These are phyloP conservation scores for Yarrowia bubula DNA, from an alignment of 805 yeast species.

Conservation along the genomic window DNA sequence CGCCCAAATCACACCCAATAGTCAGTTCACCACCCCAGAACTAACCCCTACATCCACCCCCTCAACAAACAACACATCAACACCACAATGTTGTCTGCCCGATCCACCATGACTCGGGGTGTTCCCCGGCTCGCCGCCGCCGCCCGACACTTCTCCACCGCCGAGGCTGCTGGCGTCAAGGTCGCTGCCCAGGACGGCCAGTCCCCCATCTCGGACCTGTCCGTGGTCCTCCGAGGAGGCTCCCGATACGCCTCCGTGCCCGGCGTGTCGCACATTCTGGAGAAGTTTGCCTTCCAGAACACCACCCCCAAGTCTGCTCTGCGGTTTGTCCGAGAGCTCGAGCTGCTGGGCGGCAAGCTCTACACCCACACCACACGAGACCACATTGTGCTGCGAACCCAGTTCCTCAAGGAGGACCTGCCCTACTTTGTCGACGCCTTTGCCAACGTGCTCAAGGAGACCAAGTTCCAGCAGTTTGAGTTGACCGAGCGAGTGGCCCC, in stretches of 20 bases:
- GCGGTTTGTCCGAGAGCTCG: slow-evolving; percentile 91
- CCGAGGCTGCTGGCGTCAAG: slow-evolving; percentile 37
- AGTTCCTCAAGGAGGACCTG: slow-evolving; percentile 80
- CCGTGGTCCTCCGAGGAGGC: slow-evolving; percentile 84
- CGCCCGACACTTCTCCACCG: slow-evolving; percentile 32
- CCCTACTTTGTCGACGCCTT: slow-evolving; percentile 89
- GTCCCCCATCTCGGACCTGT: slow-evolving; percentile 68
- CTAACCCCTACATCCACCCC: not conserved
- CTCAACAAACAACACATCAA: not conserved
- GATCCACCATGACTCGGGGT: slow-evolving; percentile 24
- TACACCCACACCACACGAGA: slow-evolving; percentile 76
- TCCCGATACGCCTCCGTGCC: slow-evolving; percentile 64
- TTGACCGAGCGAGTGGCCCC: slow-evolving; percentile 79
- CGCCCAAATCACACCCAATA: slow-evolving; percentile 12
- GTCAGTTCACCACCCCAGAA: slow-evolving; percentile 15
- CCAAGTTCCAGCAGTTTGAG: slow-evolving; percentile 81
- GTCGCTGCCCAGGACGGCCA: slow-evolving; percentile 50
- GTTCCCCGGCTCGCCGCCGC: slow-evolving; percentile 20
- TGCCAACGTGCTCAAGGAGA: slow-evolving; percentile 63
- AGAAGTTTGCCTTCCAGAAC: slow-evolving; percentile 76
- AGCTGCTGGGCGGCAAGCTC: slow-evolving; percentile 84
- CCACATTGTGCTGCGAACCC: slow-evolving; percentile 71
- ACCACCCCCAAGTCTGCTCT: slow-evolving; percentile 81
- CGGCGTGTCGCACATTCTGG: slow-evolving; percentile 82
- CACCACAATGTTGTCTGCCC: slow-evolving; percentile 25